phyloP scores from a whole-genome alignment of 768 basidiomycete genomes.

The Boletus pseudo-olivaceus region DNA sequence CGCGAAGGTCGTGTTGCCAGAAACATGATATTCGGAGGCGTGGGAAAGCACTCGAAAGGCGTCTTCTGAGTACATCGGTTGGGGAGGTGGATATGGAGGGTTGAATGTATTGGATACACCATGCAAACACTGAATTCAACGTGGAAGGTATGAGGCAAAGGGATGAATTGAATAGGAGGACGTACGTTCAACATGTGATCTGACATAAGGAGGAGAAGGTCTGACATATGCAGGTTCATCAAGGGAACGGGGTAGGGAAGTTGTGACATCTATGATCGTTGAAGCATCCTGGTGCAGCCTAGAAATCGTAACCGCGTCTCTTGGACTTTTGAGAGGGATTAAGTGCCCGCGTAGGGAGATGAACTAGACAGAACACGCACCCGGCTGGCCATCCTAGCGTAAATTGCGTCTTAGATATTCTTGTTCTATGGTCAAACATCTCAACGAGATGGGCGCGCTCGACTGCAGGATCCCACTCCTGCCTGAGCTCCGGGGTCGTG shows the following conservation, averaged over 20 bases:
- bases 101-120: slow-evolving; percentile 80
- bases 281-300: slow-evolving; percentile 76
- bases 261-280: slow-evolving; percentile 86
- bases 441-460: slow-evolving; percentile 81
- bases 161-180: slow-evolving; percentile 13
- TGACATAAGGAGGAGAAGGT: slow-evolving; percentile 88
- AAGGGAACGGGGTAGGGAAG: slow-evolving; percentile 86
- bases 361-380: slow-evolving; percentile 52
- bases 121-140: slow-evolving; percentile 68
- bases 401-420: slow-evolving; percentile 88
- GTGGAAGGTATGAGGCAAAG: slow-evolving; percentile 3
- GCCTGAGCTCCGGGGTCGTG: slow-evolving; percentile 80
- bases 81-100: slow-evolving; percentile 31
- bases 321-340: slow-evolving; percentile 53
- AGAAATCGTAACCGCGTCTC: slow-evolving; percentile 93
- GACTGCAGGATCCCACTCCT: slow-evolving; percentile 94
- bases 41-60: slow-evolving; percentile 28
- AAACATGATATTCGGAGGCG: slow-evolving; percentile 83
- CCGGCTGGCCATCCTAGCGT: slow-evolving; percentile 95
- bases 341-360: slow-evolving; percentile 2
- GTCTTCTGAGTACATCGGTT: slow-evolving; percentile 35
- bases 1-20: slow-evolving; percentile 92
- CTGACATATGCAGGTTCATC: slow-evolving; percentile 91
- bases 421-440: slow-evolving; percentile 78
- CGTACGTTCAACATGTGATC: slow-evolving; percentile 78